Evolutionary conservation across 805 yeast species (phyloP).

Genomic region (Spathaspora arborariae): DNA sequence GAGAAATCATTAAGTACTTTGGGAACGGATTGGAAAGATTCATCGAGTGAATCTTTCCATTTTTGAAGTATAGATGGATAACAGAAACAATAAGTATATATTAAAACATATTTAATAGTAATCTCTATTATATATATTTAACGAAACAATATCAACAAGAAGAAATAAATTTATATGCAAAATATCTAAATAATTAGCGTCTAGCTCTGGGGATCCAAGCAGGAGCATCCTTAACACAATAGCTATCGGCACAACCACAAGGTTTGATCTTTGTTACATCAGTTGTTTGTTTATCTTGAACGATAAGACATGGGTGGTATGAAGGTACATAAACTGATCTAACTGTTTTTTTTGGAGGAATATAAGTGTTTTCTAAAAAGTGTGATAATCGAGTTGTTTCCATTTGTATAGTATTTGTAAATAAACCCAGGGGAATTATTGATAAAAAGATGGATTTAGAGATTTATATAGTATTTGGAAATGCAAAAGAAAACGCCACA

Average conservation of each 20-base stretch:
- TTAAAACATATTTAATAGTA: too few relatives aligned
- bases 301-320: conserved; percentile 56
- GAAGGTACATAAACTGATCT: conserved; percentile 32
- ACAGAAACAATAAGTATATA: too few relatives aligned
- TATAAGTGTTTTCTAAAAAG: conserved; percentile 41
- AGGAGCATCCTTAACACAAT: conserved; percentile 38
- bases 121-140: not conserved
- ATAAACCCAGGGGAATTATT: too few relatives aligned
- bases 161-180: not conserved
- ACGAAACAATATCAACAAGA: not conserved
- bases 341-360: conserved; percentile 35
- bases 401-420: conserved; percentile 23
- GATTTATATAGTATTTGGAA: not conserved
- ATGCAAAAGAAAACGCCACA: not conserved
- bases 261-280: conserved; percentile 38
- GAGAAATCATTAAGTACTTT: not conserved
- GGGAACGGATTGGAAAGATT: not conserved
- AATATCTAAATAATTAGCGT: conserved; percentile 2
- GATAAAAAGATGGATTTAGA: not conserved
- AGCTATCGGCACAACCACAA: conserved; percentile 40
- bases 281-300: conserved; percentile 49
- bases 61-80: not conserved
- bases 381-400: conserved; percentile 37
- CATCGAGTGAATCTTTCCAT: not conserved
- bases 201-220: conserved; percentile 36